A percentile compares a stretch with the other conserved stretches of the same genome.
These are phyloP conservation scores for Plantago rigida DNA, from an alignment of 305 asterid genomes.

Conservation along the genomic window DNA sequence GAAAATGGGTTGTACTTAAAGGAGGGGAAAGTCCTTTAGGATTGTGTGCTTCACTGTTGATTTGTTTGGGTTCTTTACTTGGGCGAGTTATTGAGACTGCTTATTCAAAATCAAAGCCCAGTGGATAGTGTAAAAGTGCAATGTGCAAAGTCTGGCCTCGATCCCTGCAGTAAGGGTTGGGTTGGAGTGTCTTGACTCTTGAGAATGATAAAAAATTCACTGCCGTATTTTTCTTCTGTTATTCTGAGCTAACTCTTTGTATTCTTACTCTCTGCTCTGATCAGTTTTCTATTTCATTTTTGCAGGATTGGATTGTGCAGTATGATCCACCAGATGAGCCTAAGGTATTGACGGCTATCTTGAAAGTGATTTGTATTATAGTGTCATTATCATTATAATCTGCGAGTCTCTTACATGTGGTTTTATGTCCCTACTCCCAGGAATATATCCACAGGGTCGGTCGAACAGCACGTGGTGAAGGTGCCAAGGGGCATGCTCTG, in stretches of 20 bases:
- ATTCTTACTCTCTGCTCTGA: not conserved
- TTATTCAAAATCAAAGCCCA: too few relatives aligned
- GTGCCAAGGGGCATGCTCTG: constrained; percentile 82
- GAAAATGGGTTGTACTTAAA: not conserved
- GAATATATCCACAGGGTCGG: constrained; percentile 90
- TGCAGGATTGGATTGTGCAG: constrained; percentile 93
- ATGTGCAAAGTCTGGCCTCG: too few relatives aligned
- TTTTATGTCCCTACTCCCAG: constrained; percentile 34
- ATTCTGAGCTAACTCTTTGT: not conserved
- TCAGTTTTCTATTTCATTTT: constrained; percentile 12
- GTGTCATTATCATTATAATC: not conserved
- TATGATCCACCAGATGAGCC: constrained; percentile 94
- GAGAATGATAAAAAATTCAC: too few relatives aligned
- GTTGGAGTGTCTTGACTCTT: too few relatives aligned
- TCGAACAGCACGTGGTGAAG: constrained; percentile 92
- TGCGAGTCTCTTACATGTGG: constrained; percentile 11
- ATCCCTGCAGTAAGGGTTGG: too few relatives aligned
- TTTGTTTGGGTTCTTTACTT: too few relatives aligned
- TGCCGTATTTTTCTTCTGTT: not conserved
- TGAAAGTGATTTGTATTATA: constrained; percentile 9
- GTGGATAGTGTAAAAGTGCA: too few relatives aligned
- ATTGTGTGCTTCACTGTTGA: not conserved
- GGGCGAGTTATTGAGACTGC: too few relatives aligned
- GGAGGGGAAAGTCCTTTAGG: not conserved
- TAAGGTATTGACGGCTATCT: constrained; percentile 41